A percentile compares a stretch with the other conserved stretches of the same genome.
These are phyloP conservation scores for Glomus cerebriforme DNA, from an alignment of 192 early-diverging fungal species.

Conservation along the genomic window DNA sequence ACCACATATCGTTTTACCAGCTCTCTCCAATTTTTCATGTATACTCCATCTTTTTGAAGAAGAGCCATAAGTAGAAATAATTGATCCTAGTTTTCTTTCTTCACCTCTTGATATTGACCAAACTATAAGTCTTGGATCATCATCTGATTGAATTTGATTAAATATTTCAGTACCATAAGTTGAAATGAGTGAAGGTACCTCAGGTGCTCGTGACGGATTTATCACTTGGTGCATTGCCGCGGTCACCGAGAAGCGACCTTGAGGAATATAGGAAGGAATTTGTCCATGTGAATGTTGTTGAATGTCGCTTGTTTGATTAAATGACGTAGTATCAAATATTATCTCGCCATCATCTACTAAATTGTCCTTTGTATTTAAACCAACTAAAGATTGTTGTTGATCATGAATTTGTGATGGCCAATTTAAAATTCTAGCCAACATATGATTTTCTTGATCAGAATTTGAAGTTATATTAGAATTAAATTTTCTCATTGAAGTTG, in stretches of 20 bases:
- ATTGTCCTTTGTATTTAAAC: neutral
- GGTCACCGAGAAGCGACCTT: neutral
- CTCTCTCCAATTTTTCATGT: neutral
- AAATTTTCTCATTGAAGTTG: neutral
- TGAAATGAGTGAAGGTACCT: slow-evolving; percentile 2
- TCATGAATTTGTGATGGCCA: neutral
- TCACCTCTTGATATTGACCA: neutral
- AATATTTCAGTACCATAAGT: slow-evolving; percentile 15
- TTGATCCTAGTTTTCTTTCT: neutral
- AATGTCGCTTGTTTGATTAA: neutral
- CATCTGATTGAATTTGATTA: slow-evolving; percentile 4
- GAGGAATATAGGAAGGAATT: neutral
- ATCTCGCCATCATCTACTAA: slow-evolving; percentile 12
- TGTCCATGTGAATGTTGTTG: neutral
- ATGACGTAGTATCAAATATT: slow-evolving; percentile 13
- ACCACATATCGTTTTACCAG: neutral
- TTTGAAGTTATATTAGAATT: neutral
- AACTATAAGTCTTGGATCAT: neutral
- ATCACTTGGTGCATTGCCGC: neutral
- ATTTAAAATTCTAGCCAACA: neutral
- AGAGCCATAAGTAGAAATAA: neutral
- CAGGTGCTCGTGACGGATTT: neutral
- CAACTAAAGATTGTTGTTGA: neutral
- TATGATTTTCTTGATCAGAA: neutral
- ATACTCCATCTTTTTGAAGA: slow-evolving; percentile 17